Conservation (phyloP, 2,329 filamentous ascomycete genomes). For the Trichoderma simmonsii region DNA sequence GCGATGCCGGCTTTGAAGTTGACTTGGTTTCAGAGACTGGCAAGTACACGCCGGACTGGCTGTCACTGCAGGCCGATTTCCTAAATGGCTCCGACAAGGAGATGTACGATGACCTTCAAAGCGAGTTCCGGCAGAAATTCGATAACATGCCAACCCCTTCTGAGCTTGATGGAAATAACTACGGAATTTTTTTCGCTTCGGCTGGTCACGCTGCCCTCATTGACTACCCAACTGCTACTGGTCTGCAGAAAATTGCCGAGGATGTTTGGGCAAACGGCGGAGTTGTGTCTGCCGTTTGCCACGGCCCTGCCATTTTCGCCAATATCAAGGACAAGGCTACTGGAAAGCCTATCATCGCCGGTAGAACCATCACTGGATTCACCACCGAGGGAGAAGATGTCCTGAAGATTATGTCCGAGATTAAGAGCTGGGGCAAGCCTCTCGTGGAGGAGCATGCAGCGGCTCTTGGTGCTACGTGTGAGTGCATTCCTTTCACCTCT, state of each 20-base stretch:
- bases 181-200: not conserved
- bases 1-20: not conserved
- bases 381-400: not conserved
- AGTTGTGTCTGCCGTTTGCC: not conserved
- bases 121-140: not conserved
- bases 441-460: not conserved
- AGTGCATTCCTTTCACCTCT: not conserved
- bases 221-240: not conserved
- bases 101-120: not conserved
- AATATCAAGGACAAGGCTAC: not conserved
- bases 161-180: not conserved
- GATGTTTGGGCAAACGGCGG: not conserved
- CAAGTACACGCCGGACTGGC: not conserved
- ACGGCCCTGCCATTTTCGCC: not conserved
- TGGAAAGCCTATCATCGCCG: not conserved
- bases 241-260: not conserved
- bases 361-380: not conserved
- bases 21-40: not conserved
- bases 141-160: not conserved
- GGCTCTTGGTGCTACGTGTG: not conserved
- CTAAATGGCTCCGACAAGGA: not conserved
- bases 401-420: not conserved
- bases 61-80: not conserved
- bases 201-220: not conserved
- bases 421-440: not conserved